Base-by-base conservation (phyloP, 352 stramenopile species). In the Phytophthora citricola region DNA sequence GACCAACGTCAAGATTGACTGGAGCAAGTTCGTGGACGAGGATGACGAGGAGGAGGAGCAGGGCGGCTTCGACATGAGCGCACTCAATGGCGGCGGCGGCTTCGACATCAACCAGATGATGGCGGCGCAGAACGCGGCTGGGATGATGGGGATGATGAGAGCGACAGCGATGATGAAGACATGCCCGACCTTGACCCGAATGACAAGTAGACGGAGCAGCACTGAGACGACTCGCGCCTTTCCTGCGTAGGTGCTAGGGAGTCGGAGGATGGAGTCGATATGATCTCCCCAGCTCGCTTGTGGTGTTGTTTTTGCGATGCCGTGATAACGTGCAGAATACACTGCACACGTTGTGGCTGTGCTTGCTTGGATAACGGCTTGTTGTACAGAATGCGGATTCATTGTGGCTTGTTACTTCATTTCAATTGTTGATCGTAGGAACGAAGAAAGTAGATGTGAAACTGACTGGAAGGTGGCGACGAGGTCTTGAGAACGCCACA, bases 71-170 rank as follows among this genome's bases (percentile, higher is more conserved):
- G 89, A 96, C 69, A 90, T 94, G 80, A 94, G 81, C 63, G 89
- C 89, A 64, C 83, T 95, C 46, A 90, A 81, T 66, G 89, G 87
- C 63, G 89, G 81, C 47, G 90, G 83, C 43, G 94, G 94, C 67
- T 99, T 99, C 69, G 96, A 99, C 78, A 98, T 97, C 68, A 97
- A 95, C 71, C 89, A 97, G 65, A 93, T 99, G 79, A 97, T 97
- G 83, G 90, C 90, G 36, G 86, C 89, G 58, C 85, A 94, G 75
- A 91, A 92, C 57, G 84, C 79, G 27, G 72, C 80, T 38, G 76
- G 77, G 32, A 87, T 96, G 75, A 92, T 93, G 81, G 79, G 57
- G 66, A 77, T 15, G 66, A 75, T 12, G 78, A 71, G 50, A 79
- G 74, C 31, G 81, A 90, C 74, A 90, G 81, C 64, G 87, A 96